Base-by-base conservation (phyloP, 257 asterid species). In the Eucommia ulmoides region DNA sequence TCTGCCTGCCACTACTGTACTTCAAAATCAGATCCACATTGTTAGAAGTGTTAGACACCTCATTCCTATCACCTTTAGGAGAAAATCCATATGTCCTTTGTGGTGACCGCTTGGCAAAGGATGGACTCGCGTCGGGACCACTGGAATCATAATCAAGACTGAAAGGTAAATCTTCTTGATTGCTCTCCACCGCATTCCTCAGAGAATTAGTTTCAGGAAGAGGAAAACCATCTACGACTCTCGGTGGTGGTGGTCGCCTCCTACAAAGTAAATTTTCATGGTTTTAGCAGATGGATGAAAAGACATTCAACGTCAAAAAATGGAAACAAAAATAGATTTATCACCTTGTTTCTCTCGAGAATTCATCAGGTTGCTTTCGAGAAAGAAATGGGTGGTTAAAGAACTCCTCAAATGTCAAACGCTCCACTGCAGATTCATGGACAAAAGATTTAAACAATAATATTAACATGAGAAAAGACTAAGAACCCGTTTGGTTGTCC, bases 401-500 rank as follows among this genome's bases (percentile, higher is more conserved):
- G 61, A 88, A 83, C 66, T 88, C 97, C 59, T 81, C 94, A 74
- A 81, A 88, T 18, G 94, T 81, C 85, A 88, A 64, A 33, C 94
- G 72, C 74, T 79, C 91, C 75, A 83, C 97, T 88, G 83, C 20
- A 26, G 50, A 56, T 20, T 45, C 22, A 61, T 33, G 19, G 26
- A 49, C 44, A 33, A 25, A 33, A 24, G 54, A 58, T 60, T 57
- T 52, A 45, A 20, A 42, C n/a, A n/a, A n/a, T n/a, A n/a, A n/a
- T n/a, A n/a, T n/a, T n/a, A n/a, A n/a, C n/a, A n/a, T n/a, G n/a
- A n/a, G n/a, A n/a, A n/a, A n/a, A n/a, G n/a, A n/a, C n/a, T n/a
- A n/a, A n/a, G n/a, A n/a, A n/a, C n/a, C n/a, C n/a, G n/a, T n/a
- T n/a, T n/a, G n/a, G n/a, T n/a, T n/a, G n/a, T n/a, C n/a, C n/a